Evolutionary conservation across 352 stramenopile species (phyloP).

Genomic region (Elongisporangium senticosum): DNA sequence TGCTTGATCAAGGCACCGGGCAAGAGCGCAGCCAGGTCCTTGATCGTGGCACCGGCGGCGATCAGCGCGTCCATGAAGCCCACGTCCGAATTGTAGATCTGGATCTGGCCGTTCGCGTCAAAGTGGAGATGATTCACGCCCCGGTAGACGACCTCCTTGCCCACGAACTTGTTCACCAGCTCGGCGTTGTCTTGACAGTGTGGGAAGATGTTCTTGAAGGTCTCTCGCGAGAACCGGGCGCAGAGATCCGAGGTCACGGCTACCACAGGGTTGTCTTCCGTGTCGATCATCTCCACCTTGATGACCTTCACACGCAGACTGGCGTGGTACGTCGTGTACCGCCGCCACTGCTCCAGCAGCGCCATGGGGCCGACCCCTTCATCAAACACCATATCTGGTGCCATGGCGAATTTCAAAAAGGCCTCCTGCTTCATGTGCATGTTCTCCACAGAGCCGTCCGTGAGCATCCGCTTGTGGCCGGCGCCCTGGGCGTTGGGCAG

Average conservation of each 20-base stretch:
- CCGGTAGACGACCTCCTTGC: slow-evolving; percentile 38
- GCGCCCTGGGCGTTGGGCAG: slow-evolving; percentile 14
- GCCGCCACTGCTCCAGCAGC: slow-evolving; percentile 39
- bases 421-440: slow-evolving; percentile 21
- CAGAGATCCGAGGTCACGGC: slow-evolving; percentile 36
- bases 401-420: slow-evolving; percentile 33
- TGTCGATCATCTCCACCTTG: slow-evolving; percentile 30
- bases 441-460: slow-evolving; percentile 4
- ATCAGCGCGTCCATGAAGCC: slow-evolving; percentile 48
- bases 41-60: slow-evolving; percentile 26
- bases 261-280: slow-evolving; percentile 38
- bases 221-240: slow-evolving; percentile 41
- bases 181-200: slow-evolving; percentile 46
- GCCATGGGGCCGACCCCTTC: slow-evolving; percentile 11
- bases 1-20: slow-evolving; percentile 44
- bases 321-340: slow-evolving; percentile 33
- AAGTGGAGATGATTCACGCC: slow-evolving; percentile 56
- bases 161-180: slow-evolving; percentile 35
- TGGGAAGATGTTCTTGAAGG: slow-evolving; percentile 54
- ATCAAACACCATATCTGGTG: slow-evolving; percentile 29
- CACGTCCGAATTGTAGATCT: slow-evolving; percentile 52
- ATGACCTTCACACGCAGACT: slow-evolving; percentile 25
- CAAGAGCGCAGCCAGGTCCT: slow-evolving; percentile 46
- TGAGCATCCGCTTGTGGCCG: slow-evolving; percentile 26
- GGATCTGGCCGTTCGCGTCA: slow-evolving; percentile 28